Evolutionary conservation across 1,139 yeast genomes (phyloP), one percentile per base, ranked within the genome.

Genomic region (Lodderomyces pseudojiufengensis): DNA sequence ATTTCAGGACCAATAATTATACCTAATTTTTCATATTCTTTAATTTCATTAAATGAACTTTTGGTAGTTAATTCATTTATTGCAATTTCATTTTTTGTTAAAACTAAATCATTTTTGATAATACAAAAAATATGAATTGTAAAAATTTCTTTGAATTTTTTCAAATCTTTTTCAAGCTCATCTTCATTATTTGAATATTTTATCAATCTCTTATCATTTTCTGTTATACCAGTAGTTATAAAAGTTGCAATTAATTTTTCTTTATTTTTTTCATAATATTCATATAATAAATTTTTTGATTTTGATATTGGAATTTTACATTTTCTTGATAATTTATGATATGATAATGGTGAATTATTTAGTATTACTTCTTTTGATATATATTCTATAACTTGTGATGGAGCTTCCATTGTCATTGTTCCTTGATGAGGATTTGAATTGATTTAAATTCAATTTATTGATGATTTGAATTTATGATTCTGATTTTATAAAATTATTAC

Each of bases 371-470:
- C 51, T 10, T 41, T 34, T 3, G 71, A 50, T 27, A 66, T 41
- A 43, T 53, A 59, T 40, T 63, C 63, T 10, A 58, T 54, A 44
- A 63, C 65, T 14, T 44, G 39, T 10, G 59, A 39, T 8, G 61
- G 40, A 11, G 61, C 57, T 30, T 51, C 61, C 70, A 63, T 65
- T 23, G 70, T 64, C 70, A 63, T 63, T 16, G 22, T 37, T 5
- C 9, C 25, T 23, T 27, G 22, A 20, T 29, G 24, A 11, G 30
- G 27, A n/a, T n/a, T n/a, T n/a, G n/a, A n/a, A n/a, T n/a, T n/a
- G n/a, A n/a, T n/a, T n/a, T n/a, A n/a, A n/a, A n/a, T n/a, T n/a
- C n/a, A n/a, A n/a, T n/a, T n/a, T n/a, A n/a, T n/a, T n/a, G n/a
- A n/a, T n/a, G n/a, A n/a, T n/a, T n/a, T n/a, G n/a, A n/a, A n/a